Conservation (phyloP, 768 basidiomycete species). For the Hebeloma cylindrosporum region DNA sequence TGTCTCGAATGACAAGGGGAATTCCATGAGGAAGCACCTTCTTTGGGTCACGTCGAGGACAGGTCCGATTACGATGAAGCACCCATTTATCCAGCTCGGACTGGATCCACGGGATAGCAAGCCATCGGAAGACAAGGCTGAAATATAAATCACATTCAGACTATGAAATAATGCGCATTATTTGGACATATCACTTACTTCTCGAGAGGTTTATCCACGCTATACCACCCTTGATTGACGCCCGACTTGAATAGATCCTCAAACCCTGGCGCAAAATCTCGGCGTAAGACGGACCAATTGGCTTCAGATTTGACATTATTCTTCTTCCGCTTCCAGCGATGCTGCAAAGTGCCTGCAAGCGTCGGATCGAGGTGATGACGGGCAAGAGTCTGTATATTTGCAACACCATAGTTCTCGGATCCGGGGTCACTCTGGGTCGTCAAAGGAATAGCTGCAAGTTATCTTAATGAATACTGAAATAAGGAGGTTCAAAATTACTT, state of each 20-base stretch:
- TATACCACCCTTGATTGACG: conserved; percentile 28
- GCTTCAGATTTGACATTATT: conserved; percentile 45
- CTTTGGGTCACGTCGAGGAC: conserved; percentile 23
- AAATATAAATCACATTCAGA: too few species aligned
- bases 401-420: conserved; percentile 43
- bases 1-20: conserved; percentile 29
- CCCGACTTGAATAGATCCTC: conserved; percentile 34
- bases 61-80: conserved; percentile 20
- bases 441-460: conserved; percentile 40
- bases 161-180: too few species aligned
- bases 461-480: conserved; percentile 1
- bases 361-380: conserved; percentile 41
- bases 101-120: conserved; percentile 35
- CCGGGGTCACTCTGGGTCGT: conserved; percentile 47
- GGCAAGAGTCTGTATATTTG: conserved; percentile 41
- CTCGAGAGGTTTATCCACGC: conserved; percentile 23
- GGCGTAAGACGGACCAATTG: conserved; percentile 38
- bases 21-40: conserved; percentile 39
- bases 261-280: conserved; percentile 34
- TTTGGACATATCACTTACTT: conserved; percentile 21
- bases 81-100: conserved; percentile 32
- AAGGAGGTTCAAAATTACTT: too few species aligned
- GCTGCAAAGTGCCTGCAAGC: conserved; percentile 38
- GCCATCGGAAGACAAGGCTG: conserved; percentile 35
- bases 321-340: conserved; percentile 36